phyloP scores from a whole-genome alignment of 192 early-diverging fungal genomes.

The Irineochytrium annulatum region DNA sequence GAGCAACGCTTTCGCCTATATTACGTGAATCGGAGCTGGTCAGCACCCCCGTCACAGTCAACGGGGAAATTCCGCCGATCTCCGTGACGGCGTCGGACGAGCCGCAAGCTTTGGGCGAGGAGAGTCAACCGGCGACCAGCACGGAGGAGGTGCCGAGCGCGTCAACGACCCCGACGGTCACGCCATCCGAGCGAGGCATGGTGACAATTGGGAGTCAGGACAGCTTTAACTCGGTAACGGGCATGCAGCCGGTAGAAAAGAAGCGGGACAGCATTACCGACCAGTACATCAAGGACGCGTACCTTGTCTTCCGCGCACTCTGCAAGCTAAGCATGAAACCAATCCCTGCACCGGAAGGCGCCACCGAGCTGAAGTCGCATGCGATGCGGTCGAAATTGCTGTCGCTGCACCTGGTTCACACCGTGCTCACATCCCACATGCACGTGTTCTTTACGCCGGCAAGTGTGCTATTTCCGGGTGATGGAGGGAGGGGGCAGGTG shows the following conservation, averaged over 20 bases:
- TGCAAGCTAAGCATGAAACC: conserved; percentile 87
- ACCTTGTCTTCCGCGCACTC: conserved; percentile 78
- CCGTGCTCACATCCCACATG: conserved; percentile 70
- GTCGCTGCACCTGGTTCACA: conserved; percentile 74
- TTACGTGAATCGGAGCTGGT: neutral
- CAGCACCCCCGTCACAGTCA: neutral
- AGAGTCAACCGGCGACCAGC: neutral
- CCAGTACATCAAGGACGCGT: conserved; percentile 63
- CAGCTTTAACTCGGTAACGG: conserved; percentile 5
- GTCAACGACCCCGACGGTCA: neutral
- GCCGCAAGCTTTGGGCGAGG: neutral
- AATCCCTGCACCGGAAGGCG: conserved; percentile 57
- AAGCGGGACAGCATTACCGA: conserved; percentile 3
- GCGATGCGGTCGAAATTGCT: conserved; percentile 80
- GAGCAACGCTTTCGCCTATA: neutral
- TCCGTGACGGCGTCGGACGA: neutral
- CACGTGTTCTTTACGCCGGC: conserved; percentile 66
- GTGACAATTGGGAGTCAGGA: conserved; percentile 3
- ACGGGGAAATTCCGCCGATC: neutral
- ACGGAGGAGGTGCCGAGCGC: neutral
- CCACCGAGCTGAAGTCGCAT: conserved; percentile 71
- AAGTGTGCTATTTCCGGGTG: conserved; percentile 36
- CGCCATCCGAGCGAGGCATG: neutral
- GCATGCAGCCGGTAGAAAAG: neutral
- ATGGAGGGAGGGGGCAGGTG: conserved; percentile 22